Base-by-base conservation (phyloP, 1,139 yeast genomes). In the Yamadazyma blattariae region DNA sequence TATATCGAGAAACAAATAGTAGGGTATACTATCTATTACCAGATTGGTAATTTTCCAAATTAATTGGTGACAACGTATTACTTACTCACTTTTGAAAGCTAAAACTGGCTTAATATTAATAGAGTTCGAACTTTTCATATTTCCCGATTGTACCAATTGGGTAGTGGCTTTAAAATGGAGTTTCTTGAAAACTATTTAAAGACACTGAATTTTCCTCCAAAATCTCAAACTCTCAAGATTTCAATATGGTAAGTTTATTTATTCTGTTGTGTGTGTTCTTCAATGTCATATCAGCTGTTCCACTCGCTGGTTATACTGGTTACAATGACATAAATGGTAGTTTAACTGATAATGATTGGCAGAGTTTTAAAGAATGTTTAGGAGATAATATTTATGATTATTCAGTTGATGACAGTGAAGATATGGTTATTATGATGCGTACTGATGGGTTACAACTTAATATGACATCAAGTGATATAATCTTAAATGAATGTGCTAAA, bases 241-340 rank as follows among this genome's bases (percentile, higher is more conserved):
- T 19, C 21, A 19, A 19, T 19, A 19, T 19, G 21, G 21, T 19
- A 19, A 19, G 21, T 19, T 19, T 19, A 19, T 19, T 19, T 19
- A 19, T 19, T 19, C 9, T 19, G 9, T 19, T 19, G 21, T 19
- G 21, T 19, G 21, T 19, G 8, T 19, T 19, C 21, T 19, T 19
- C 21, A 19, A 19, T 19, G 21, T 19, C 21, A 19, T 19, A 19
- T 19, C 21, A 19, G 21, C 21, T 19, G 21, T 19, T 19, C 21
- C 21, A 19, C 21, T 19, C 21, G 21, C 21, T 19, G 25, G 25
- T 23, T 23, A 23, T 12, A 23, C 25, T 23, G 25, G 25, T 12
- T 23, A 23, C 13, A 23, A 23, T 23, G 13, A 36, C 16, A 32
- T 39, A 32, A 29, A 21, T 15, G 34, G 34, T 14, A 33, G 30